A percentile compares a stretch with the other conserved stretches of the same genome.
phyloP scores from a whole-genome alignment of 257 asterid genomes.

The Solanum chmielewskii region DNA sequence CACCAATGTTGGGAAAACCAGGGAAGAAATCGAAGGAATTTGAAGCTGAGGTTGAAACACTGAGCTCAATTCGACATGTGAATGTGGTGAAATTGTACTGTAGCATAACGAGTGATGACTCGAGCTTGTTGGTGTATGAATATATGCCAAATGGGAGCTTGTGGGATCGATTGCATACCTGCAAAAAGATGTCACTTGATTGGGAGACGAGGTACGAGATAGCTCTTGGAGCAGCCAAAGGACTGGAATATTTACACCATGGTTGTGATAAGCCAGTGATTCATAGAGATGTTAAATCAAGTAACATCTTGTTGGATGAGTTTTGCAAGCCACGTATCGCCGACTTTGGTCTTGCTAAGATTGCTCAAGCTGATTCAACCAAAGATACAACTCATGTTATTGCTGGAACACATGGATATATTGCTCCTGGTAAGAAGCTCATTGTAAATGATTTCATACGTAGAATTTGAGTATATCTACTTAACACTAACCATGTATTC shows the following conservation, averaged over 20 bases:
- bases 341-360: conserved; percentile 85
- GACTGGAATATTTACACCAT: conserved; percentile 86
- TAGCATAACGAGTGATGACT: conserved; percentile 77
- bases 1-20: conserved; percentile 38
- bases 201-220: conserved; percentile 72
- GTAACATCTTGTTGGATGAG: conserved; percentile 84
- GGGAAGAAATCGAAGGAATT: conserved; percentile 32
- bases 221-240: conserved; percentile 82
- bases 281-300: conserved; percentile 90
- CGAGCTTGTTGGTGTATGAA: conserved; percentile 83
- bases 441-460: neutral
- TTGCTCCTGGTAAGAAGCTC: conserved; percentile 71
- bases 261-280: conserved; percentile 59
- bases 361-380: conserved; percentile 24
- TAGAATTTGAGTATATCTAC: neutral
- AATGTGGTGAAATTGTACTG: conserved; percentile 83
- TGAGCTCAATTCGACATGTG: conserved; percentile 74
- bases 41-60: conserved; percentile 69
- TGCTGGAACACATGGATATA: conserved; percentile 89
- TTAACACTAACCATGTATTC: neutral
- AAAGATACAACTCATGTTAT: conserved; percentile 57
- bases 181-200: conserved; percentile 42
- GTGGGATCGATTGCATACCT: conserved; percentile 67
- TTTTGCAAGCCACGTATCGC: conserved; percentile 67
- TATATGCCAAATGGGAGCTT: conserved; percentile 88